Base-by-base conservation (phyloP, 78 protist species). In the Monocercomonoides exilis region DNA sequence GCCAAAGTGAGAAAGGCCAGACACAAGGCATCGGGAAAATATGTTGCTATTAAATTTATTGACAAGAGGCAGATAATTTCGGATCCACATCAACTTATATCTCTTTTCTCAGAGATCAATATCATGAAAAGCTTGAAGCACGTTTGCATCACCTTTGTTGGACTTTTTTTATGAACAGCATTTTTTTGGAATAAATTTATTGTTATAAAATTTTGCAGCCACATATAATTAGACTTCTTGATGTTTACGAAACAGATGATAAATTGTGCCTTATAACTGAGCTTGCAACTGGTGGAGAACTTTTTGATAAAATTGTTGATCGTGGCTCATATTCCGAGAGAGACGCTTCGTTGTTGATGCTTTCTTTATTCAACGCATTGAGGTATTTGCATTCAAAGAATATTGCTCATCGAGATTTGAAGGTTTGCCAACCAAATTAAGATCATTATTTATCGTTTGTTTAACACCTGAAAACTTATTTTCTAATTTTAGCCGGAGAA, bases 401-500 rank as follows among this genome's bases (percentile, higher is more conserved):
- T 4, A 21, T 79, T 79, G 82, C 82, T 21, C 82, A 79, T 41
- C 4, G 82, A 21, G 82, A 79, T 79, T 41, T 79, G 82, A 79
- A 79, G 11, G 82, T 79, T 29, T 79, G 43, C 11, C 82, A 79
- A 5, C 36, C 4, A 38, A 29, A 38, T 79, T 32, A 4, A n/a
- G n/a, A n/a, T n/a, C n/a, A n/a, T n/a, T n/a, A n/a, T n/a, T n/a
- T n/a, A n/a, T n/a, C n/a, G n/a, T n/a, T n/a, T n/a, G n/a, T n/a
- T n/a, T n/a, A n/a, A n/a, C n/a, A n/a, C n/a, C n/a, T n/a, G n/a
- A n/a, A n/a, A n/a, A n/a, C n/a, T n/a, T n/a, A n/a, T n/a, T n/a
- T n/a, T n/a, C n/a, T n/a, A n/a, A n/a, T n/a, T n/a, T n/a, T n/a
- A 0, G 86, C 92, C 94, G 29, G 94, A 92, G 70, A 92, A 89